A percentile compares a stretch with the other conserved stretches of the same genome.
phyloP scores from a whole-genome alignment of 2,329 filamentous ascomycete genomes.

The Phyllosticta citribraziliensis region DNA sequence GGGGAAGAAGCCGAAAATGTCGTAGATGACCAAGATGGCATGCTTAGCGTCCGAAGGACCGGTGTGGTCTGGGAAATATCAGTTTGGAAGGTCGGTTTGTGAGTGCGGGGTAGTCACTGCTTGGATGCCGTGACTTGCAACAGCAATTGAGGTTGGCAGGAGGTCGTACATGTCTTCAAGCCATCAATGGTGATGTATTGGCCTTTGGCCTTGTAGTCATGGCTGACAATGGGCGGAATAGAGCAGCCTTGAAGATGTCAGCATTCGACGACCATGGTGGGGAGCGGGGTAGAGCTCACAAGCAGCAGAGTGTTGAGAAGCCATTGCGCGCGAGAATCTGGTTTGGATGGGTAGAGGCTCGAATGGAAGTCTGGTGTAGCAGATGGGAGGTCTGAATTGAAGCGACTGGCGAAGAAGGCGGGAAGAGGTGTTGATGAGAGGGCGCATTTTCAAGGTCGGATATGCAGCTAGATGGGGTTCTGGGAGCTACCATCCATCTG shows the following conservation, averaged over 20 bases:
- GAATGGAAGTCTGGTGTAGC: background rate
- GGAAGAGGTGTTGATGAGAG: background rate
- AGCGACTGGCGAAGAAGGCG: constrained; percentile 1
- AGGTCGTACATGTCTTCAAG: constrained; percentile 47
- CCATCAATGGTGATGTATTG: constrained; percentile 50
- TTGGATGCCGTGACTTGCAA: background rate
- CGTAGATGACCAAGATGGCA: constrained; percentile 50
- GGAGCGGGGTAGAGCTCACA: constrained; percentile 6
- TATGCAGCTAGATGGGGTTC: background rate
- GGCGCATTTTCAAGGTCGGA: background rate
- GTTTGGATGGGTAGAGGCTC: background rate
- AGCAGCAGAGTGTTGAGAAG: constrained; percentile 10
- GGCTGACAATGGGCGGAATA: constrained; percentile 38
- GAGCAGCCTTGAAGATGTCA: constrained; percentile 32
- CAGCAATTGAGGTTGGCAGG: background rate
- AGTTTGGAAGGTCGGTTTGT: background rate
- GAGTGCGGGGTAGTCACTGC: constrained; percentile 2
- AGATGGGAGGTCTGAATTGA: background rate
- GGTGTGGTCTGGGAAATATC: constrained; percentile 38
- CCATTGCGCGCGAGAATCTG: constrained; percentile 5
- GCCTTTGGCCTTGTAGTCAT: constrained; percentile 48
- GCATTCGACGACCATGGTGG: background rate
- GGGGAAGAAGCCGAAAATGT: constrained; percentile 55
- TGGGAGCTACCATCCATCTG: background rate
- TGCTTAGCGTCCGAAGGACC: constrained; percentile 46